Percentiles rank a stretch among this genome's conserved stretches.
phyloP scores from a whole-genome alignment of 306 rosid species.

The Malus fusca region DNA sequence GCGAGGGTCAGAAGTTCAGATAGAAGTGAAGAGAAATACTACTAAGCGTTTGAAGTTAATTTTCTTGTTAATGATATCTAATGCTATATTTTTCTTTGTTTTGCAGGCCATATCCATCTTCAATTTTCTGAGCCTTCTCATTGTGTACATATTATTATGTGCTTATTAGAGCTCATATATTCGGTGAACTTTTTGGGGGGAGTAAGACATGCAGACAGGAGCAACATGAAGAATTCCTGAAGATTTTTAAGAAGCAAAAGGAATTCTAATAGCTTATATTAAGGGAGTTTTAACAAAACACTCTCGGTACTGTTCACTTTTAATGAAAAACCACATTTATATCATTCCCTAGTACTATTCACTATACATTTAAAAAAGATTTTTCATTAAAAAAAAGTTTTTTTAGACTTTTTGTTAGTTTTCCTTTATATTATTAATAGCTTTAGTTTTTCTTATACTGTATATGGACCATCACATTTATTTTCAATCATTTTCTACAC shows the following conservation, averaged over 20 bases:
- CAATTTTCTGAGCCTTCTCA: slow-evolving; percentile 24
- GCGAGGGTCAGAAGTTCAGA: no score
- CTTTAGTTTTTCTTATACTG: background rate
- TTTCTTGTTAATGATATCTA: background rate
- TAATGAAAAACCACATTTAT: no score
- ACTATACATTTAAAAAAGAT: no score
- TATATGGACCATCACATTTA: background rate
- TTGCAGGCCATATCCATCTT: slow-evolving; percentile 45
- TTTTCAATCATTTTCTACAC: background rate
- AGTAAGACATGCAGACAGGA: background rate
- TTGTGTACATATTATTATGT: slow-evolving; percentile 21
- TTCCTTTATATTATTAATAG: background rate
- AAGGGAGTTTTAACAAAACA: no score
- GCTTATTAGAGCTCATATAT: slow-evolving; percentile 16
- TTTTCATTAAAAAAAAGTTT: no score
- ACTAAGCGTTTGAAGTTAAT: no score
- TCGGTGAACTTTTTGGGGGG: background rate
- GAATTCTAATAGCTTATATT: background rate
- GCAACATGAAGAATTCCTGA: background rate
- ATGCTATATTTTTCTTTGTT: slow-evolving; percentile 1
- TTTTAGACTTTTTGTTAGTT: no score
- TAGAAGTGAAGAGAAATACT: no score
- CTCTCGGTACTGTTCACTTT: no score
- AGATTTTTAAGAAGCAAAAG: background rate
- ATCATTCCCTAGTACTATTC: no score